Evolutionary conservation across 2,329 filamentous ascomycete species (phyloP), one percentile per base, ranked within the genome.

Genomic region (Aureobasidium zeae): DNA sequence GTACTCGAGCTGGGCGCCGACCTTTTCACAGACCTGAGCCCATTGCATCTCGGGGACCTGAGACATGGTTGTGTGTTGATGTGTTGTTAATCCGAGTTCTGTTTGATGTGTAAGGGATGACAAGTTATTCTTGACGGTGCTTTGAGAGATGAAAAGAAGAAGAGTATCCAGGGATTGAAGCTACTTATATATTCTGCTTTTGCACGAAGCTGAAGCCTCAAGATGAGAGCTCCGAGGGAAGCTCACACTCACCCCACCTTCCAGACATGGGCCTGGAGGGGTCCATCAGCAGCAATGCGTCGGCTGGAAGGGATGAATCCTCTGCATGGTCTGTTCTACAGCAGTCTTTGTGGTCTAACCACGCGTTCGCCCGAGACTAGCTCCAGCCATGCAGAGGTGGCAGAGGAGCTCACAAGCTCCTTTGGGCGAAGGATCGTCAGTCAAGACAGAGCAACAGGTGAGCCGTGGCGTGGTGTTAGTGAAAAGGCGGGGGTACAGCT

Each of bases 11-110:
- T 77, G 66, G 46, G 77, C 79, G 53, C 83, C 86, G 46, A 74
- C 80, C 72, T 86, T 76, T 66, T 94, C 84, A 56, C 91, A 73
- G 55, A 96, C 85, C 67, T 91, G 84, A 39, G 89, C 89, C 86
- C 83, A 93, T 72, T 96, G 89, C 65, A 80, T 80, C 38, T 73
- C 76, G 47, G 89, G 89, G 58, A 95, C 76, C 12, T 47, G 22
- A 13, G 42, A 45, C 44, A 45, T 45, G n/a, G n/a, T n/a, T 31
- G 22, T 39, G 19, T 13, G 30, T 26, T 36, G 26, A 13, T 22
- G 4, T 45, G 13, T 19, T 11, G 16, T 24, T 33, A 11, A 16
- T 20, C 21, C 15, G 20, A 3, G 16, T 43, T 26, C 11, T 26
- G 30, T n/a, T 34, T 43, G 22, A n/a, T 19, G 7, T 20, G 22